These are phyloP conservation scores for Orbilia ellipsospora DNA, from an alignment of 2,329 filamentous ascomycete species.

Conservation along the genomic window DNA sequence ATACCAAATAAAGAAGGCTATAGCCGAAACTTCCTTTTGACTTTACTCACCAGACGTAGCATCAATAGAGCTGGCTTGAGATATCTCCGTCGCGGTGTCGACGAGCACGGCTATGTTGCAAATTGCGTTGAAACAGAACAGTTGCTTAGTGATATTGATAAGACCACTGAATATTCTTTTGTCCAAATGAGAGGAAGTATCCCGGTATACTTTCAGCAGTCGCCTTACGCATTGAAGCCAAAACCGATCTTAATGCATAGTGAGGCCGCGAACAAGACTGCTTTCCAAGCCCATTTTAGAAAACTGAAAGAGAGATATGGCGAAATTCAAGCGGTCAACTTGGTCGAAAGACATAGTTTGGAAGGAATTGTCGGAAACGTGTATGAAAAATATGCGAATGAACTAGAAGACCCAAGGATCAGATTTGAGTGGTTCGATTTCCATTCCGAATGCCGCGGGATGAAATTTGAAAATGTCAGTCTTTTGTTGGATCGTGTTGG, in stretches of 20 bases:
- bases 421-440: constrained; percentile 98
- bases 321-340: constrained; percentile 77
- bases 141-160: constrained; percentile 75
- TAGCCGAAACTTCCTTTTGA: constrained; percentile 75
- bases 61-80: constrained; percentile 85
- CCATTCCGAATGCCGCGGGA: constrained; percentile 88
- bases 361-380: constrained; percentile 82
- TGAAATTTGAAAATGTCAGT: constrained; percentile 97
- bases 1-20: constrained; percentile 58
- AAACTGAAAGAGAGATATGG: constrained; percentile 77
- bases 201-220: constrained; percentile 93
- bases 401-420: constrained; percentile 67
- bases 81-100: constrained; percentile 88
- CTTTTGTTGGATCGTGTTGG: constrained; percentile 78
- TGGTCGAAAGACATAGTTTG: constrained; percentile 88
- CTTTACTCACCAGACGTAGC: constrained; percentile 88
- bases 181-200: constrained; percentile 90
- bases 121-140: constrained; percentile 97
- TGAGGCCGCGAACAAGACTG: constrained; percentile 78
- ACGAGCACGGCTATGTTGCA: constrained; percentile 87
- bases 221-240: constrained; percentile 91
- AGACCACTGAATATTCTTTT: constrained; percentile 82
- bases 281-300: constrained; percentile 82
- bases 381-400: constrained; percentile 76
- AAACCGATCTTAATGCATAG: constrained; percentile 85